Conservation (phyloP, 129 eudicot genomes). For the Artemisia annua region DNA sequence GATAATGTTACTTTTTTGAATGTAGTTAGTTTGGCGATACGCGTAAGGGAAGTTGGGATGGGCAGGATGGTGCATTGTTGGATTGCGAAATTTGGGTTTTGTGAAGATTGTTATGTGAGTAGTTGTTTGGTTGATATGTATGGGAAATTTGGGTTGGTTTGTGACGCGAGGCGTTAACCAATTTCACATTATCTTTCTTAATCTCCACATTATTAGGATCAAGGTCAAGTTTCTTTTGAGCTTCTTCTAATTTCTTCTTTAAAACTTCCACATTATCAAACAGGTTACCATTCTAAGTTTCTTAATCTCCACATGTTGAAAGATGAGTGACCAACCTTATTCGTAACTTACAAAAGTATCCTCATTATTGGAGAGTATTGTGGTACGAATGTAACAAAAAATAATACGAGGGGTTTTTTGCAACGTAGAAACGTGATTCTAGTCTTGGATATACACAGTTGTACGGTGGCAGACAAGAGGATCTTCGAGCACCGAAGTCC, state of each 20-base stretch:
- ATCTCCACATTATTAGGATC: no score
- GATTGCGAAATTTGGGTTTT: slow-evolving; percentile 45
- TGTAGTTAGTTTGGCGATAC: slow-evolving; percentile 38
- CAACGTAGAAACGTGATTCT: no score
- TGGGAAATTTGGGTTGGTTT: slow-evolving; percentile 55
- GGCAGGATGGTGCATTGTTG: slow-evolving; percentile 54
- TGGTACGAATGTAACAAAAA: background rate
- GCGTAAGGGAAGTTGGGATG: slow-evolving; percentile 26
- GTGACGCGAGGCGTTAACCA: slow-evolving; percentile 43
- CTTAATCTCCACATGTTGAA: no score
- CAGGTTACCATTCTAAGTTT: no score
- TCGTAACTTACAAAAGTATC: slow-evolving; percentile 1
- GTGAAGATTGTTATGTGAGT: slow-evolving; percentile 43
- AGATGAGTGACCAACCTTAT: background rate
- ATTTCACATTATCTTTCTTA: no score
- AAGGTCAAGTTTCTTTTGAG: no score
- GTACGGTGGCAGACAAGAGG: slow-evolving; percentile 29
- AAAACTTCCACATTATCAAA: no score
- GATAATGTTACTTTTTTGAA: slow-evolving; percentile 52
- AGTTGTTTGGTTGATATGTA: slow-evolving; percentile 53
- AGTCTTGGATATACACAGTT: slow-evolving; percentile 20
- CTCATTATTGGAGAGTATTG: slow-evolving; percentile 12
- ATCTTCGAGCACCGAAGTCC: slow-evolving; percentile 28
- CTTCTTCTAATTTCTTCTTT: no score
- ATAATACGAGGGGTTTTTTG: no score